Percentiles rank a stretch among this genome's conserved stretches.
phyloP scores from a whole-genome alignment of 176 grass and related monocot genomes.

The Triticum timopheevii region DNA sequence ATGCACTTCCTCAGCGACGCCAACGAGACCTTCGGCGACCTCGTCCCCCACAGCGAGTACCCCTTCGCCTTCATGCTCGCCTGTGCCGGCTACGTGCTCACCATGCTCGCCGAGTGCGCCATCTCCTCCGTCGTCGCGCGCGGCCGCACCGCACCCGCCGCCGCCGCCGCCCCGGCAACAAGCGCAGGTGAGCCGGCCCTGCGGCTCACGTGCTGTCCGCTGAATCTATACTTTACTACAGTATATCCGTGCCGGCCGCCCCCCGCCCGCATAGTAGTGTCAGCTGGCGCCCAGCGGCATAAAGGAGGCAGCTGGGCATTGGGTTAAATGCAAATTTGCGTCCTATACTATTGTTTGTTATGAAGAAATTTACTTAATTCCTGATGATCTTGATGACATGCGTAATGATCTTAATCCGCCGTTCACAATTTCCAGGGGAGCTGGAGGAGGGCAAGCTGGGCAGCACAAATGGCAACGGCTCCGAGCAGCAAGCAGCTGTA shows the following conservation, averaged over 20 bases:
- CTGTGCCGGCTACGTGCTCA: slow-evolving; percentile 60
- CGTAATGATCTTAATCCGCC: neutral
- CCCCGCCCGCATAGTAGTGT: neutral
- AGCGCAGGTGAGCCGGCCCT: slow-evolving; percentile 27
- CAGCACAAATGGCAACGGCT: slow-evolving; percentile 21
- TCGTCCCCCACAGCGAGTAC: slow-evolving; percentile 48
- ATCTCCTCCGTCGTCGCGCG: slow-evolving; percentile 61
- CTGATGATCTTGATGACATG: no score
- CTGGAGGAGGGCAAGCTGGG: slow-evolving; percentile 47
- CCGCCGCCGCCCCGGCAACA: neutral
- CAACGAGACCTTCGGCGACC: slow-evolving; percentile 67
- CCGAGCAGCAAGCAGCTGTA: slow-evolving; percentile 6
- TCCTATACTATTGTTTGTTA: no score
- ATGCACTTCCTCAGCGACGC: slow-evolving; percentile 96
- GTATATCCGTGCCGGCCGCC: neutral
- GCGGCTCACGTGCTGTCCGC: neutral
- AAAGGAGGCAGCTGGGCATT: neutral
- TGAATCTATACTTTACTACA: neutral
- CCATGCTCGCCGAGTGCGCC: slow-evolving; percentile 70
- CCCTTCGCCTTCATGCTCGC: slow-evolving; percentile 93
- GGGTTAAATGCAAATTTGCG: neutral
- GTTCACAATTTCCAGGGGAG: neutral
- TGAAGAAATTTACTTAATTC: no score
- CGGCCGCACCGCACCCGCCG: neutral
- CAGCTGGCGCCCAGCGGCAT: neutral